Base-by-base conservation (phyloP, 1,139 yeast genomes). In the Lodderomyces margitis region DNA sequence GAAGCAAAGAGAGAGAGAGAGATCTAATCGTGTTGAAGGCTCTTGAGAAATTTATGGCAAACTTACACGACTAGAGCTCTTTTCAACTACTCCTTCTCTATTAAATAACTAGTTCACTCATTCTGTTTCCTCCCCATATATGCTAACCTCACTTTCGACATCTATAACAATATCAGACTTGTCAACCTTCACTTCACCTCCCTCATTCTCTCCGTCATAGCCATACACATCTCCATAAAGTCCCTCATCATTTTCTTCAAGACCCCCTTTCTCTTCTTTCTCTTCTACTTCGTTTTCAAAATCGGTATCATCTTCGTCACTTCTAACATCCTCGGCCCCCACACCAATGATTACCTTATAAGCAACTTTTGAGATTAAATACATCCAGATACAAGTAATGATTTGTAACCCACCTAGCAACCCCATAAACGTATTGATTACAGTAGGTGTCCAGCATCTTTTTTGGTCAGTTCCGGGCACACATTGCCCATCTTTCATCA, bases 311-410 rank as follows among this genome's bases (percentile, higher is more conserved):
- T 64, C 70, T 40, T 79, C 85, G 50, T 78, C 87, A 55, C 87
- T 91, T 58, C 95, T 80, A 51, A 95, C 83, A 46, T 84, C 86
- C 59, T 89, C 96, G 39, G 88, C 94, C 27, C 81, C 80, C 16
- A 67, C 71, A 4, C 97, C 97, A 6, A 74, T 69, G 25, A 87
- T 50, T 19, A 88, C 94, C 55, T 74, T 80, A 46, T 73, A 64
- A 15, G 87, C 87, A 23, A 88, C 94, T 53, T 78, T 80, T 15
- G 75, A 49, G 48, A 89, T 88, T 64, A 85, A 70, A 56, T 70
- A 78, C 72, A 87, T 73, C 97, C 97, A 88, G 43, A 85, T 59
- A 24, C 82, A 48, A 21, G 83, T 79, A 38, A 88, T 66, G 9
- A 80, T 53, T 59, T 89, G 95, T 46, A 89, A 68, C 0, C 83